Evolutionary conservation across 2,329 filamentous ascomycete genomes (phyloP).

Genomic region (Hymenoscyphus linearis): DNA sequence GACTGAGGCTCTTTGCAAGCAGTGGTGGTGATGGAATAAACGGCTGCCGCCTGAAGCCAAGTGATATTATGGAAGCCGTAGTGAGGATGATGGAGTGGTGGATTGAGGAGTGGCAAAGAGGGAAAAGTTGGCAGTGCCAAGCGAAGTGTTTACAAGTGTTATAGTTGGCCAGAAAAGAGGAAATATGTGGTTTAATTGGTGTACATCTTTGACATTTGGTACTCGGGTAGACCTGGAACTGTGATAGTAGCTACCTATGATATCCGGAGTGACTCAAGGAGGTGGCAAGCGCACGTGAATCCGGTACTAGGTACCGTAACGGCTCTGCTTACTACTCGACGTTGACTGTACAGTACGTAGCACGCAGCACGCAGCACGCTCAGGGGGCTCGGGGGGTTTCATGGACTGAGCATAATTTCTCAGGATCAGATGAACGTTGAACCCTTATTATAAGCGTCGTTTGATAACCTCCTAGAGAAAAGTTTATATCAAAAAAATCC

Average conservation of each 20-base stretch:
- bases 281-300: not conserved
- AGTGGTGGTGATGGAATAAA: conserved; percentile 7
- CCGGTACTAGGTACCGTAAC: not conserved
- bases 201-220: not conserved
- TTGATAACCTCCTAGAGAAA: not conserved
- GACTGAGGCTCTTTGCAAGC: not conserved
- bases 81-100: not conserved
- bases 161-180: not conserved
- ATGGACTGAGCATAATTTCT: not conserved
- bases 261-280: not conserved
- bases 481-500: not conserved
- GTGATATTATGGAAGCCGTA: conserved; percentile 4
- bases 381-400: not conserved
- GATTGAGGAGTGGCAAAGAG: not conserved
- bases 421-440: not conserved
- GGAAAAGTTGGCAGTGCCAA: not conserved
- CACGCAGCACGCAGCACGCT: too few species aligned
- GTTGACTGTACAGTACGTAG: too few species aligned
- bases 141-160: not conserved
- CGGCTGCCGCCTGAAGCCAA: conserved; percentile 17
- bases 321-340: not conserved
- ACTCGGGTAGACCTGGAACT: not conserved
- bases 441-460: not conserved
- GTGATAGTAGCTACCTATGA: not conserved
- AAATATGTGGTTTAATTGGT: not conserved